Base-by-base conservation (phyloP, 805 yeast genomes). In the Ogataea haglerorum region DNA sequence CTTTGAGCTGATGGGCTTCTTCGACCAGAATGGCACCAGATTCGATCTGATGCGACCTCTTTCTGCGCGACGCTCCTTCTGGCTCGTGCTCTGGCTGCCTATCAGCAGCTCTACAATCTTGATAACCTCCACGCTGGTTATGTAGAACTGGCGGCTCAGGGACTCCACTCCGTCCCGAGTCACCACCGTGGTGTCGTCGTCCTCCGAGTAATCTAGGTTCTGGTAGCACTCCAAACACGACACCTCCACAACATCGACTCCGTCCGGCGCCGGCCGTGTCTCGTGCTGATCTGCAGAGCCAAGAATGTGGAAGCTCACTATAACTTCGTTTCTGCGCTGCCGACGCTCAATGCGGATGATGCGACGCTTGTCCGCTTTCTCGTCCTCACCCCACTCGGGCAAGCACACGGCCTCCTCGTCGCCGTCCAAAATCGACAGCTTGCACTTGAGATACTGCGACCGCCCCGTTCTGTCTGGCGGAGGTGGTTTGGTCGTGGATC, bases 21-120 rank as follows among this genome's bases (percentile, higher is more conserved):
- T 75, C 18, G 76, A 71, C 85, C 85, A 80, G 54, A 77, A 80
- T 5, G 83, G 82, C 40, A 79, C 82, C 60, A 80, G 64, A 51
- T 80, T 80, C 33, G 81, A 75, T 59, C 86, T 65, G 31, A 80
- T 75, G 42, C 86, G 64, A n/a, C 85, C 85, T 34, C 84, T 57
- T 54, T 80, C 85, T 44, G 75, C 69, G 45, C 86, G 70, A 46
- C 78, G 70, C 40, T 74, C 80, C 6, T 66, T 67, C 5, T 76
- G 68, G 41, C 73, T 73, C 39, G 60, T 61, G 24, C 58, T 53
- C 42, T 69, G 69, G 2, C 73, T 66, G 5, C 82, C 81, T 47
- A 80, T 76, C 33, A 80, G 56, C 37, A 78, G 56, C 59, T 80
- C 85, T 22, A 80, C 82, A 48, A 80, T 74, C 57, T 74, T 79